These are phyloP conservation scores for Rhizopogon roseolus DNA, from an alignment of 768 basidiomycete species.

Conservation along the genomic window DNA sequence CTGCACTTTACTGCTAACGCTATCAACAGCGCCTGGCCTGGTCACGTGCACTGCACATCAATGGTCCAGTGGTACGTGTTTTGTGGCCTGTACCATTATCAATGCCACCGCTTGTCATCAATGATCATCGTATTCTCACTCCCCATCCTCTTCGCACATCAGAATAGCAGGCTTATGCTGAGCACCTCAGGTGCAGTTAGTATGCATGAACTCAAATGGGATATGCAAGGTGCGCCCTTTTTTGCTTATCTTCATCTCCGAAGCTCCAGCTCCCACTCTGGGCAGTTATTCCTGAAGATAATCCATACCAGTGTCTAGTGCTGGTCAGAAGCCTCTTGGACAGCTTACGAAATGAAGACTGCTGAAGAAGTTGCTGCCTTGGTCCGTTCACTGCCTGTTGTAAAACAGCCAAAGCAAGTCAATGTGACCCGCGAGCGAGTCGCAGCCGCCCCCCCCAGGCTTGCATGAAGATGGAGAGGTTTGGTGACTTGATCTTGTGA, in stretches of 20 bases:
- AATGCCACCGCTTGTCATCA: no score
- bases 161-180: no score
- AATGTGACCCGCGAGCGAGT: constrained; percentile 94
- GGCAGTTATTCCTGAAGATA: constrained; percentile 97
- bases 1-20: constrained; percentile 66
- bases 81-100: no score
- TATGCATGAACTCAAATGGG: no score
- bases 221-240: no score
- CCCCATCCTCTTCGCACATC: no score
- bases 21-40: constrained; percentile 96
- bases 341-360: constrained; percentile 99
- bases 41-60: no score
- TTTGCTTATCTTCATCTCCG: constrained; percentile 99
- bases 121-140: no score
- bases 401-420: constrained; percentile 99
- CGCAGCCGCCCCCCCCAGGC: constrained; percentile 99
- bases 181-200: no score
- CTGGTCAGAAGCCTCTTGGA: constrained; percentile 98
- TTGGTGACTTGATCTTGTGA: constrained; percentile 92
- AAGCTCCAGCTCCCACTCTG: constrained; percentile 98
- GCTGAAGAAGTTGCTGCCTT: constrained; percentile 99
- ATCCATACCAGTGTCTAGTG: constrained; percentile 99
- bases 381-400: constrained; percentile 96
- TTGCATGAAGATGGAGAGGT: constrained; percentile 99
- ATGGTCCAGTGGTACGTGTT: no score